Percentiles rank a stretch among this genome's conserved stretches.
phyloP scores from a whole-genome alignment of 345 rosid species.

The Passiflora organensis region DNA sequence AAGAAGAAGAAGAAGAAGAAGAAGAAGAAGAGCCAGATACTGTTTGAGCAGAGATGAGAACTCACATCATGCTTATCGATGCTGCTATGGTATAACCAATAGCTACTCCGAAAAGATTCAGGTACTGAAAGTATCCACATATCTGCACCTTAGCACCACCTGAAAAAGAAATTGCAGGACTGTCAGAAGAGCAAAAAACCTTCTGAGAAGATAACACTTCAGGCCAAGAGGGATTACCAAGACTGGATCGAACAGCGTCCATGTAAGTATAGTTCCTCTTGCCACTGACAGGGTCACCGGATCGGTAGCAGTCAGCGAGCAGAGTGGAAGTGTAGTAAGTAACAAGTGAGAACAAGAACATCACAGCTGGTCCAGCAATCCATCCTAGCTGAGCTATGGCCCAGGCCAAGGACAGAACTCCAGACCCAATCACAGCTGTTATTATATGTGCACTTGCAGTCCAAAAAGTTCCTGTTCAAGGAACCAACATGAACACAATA shows the following conservation, averaged over 20 bases:
- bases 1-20: too few relatives aligned
- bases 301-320: conserved; percentile 58
- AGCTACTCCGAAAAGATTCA: conserved; percentile 61
- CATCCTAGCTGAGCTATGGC: conserved; percentile 83
- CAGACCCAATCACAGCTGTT: conserved; percentile 82
- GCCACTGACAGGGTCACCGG: conserved; percentile 57
- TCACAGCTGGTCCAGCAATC: conserved; percentile 60
- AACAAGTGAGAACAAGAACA: conserved; percentile 64
- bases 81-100: conserved; percentile 78
- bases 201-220: too few relatives aligned
- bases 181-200: too few relatives aligned
- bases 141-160: conserved; percentile 66
- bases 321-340: conserved; percentile 63
- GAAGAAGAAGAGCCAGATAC: too few relatives aligned
- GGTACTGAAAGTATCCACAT: conserved; percentile 63
- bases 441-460: conserved; percentile 75
- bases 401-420: conserved; percentile 70
- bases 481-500: neutral
- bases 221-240: conserved; percentile 31
- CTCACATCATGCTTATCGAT: conserved; percentile 68
- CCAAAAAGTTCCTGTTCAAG: conserved; percentile 49
- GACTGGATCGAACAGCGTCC: conserved; percentile 59
- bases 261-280: conserved; percentile 67
- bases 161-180: conserved; percentile 12
- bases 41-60: neutral